Evolutionary conservation across 2,329 filamentous ascomycete species (phyloP).

Genomic region (Aureobasidium vineae): DNA sequence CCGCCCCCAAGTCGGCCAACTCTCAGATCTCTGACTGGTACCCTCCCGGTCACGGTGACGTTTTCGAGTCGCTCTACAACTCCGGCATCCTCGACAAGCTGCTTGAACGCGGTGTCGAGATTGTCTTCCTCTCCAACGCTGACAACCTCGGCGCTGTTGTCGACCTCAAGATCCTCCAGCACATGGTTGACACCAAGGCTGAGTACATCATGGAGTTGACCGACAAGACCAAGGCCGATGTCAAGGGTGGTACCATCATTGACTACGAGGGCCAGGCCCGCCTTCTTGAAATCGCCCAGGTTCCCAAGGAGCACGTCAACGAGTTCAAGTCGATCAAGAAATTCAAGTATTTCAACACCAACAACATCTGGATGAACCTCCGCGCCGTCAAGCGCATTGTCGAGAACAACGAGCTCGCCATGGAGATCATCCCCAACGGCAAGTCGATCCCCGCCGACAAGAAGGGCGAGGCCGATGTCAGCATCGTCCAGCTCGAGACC

Average conservation of each 20-base stretch:
- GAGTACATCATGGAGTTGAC: slow-evolving; percentile 99
- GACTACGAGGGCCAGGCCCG: slow-evolving; percentile 97
- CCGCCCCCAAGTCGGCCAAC: slow-evolving; percentile 84
- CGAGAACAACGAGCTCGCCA: slow-evolving; percentile 95
- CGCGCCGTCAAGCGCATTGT: slow-evolving; percentile 98
- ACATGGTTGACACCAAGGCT: slow-evolving; percentile 96
- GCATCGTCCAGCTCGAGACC: slow-evolving; percentile 97
- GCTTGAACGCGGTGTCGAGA: slow-evolving; percentile 90
- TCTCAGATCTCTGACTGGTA: slow-evolving; percentile 97
- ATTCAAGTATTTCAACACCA: slow-evolving; percentile 99
- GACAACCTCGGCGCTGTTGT: slow-evolving; percentile 98
- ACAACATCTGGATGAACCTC: slow-evolving; percentile 99
- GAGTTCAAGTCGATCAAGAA: slow-evolving; percentile 99
- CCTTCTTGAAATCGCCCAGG: slow-evolving; percentile 97
- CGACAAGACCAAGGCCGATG: slow-evolving; percentile 99
- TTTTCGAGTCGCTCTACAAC: slow-evolving; percentile 99
- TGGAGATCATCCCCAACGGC: slow-evolving; percentile 99
- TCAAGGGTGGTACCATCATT: slow-evolving; percentile 99
- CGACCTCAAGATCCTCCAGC: slow-evolving; percentile 95
- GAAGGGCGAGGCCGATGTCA: slow-evolving; percentile 98
- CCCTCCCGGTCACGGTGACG: slow-evolving; percentile 97
- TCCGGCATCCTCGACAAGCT: slow-evolving; percentile 97
- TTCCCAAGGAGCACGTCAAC: slow-evolving; percentile 99
- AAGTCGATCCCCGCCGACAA: slow-evolving; percentile 98
- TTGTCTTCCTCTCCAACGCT: slow-evolving; percentile 98